Conservation (phyloP, 129 eudicot species). For the Artemisia annua region DNA sequence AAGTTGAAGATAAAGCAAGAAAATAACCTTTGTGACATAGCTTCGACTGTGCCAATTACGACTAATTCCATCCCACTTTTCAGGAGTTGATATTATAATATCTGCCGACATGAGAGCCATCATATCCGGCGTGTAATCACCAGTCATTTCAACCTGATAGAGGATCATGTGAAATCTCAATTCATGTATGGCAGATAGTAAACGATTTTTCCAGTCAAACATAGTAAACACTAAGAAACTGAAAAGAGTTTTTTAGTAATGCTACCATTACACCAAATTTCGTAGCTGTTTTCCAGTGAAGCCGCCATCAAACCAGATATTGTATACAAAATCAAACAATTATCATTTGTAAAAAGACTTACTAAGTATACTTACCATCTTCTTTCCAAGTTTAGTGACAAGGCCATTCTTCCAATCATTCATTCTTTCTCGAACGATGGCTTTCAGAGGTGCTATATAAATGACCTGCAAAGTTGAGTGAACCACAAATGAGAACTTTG, state of each 20-base stretch:
- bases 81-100: constrained; percentile 98
- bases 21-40: constrained; percentile 85
- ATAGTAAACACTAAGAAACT: background rate
- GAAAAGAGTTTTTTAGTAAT: constrained; percentile 8
- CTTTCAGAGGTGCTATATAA: constrained; percentile 98
- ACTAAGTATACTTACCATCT: constrained; percentile 50
- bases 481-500: constrained; percentile 17
- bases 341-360: background rate
- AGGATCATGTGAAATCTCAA: constrained; percentile 28
- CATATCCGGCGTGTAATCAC: constrained; percentile 94
- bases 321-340: too few relatives aligned
- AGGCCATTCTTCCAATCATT: constrained; percentile 93
- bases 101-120: constrained; percentile 90
- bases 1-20: background rate
- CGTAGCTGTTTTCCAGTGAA: constrained; percentile 6
- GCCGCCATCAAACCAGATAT: too few relatives aligned
- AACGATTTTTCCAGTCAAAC: background rate
- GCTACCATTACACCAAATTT: background rate
- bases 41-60: constrained; percentile 98
- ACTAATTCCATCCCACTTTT: constrained; percentile 99
- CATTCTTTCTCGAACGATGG: constrained; percentile 97
- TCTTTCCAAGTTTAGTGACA: constrained; percentile 84
- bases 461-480: constrained; percentile 60
- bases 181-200: constrained; percentile 22
- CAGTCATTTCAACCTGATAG: constrained; percentile 96